phyloP scores from a whole-genome alignment of 192 early-diverging fungal species.

The Rhizophagus clarus region DNA sequence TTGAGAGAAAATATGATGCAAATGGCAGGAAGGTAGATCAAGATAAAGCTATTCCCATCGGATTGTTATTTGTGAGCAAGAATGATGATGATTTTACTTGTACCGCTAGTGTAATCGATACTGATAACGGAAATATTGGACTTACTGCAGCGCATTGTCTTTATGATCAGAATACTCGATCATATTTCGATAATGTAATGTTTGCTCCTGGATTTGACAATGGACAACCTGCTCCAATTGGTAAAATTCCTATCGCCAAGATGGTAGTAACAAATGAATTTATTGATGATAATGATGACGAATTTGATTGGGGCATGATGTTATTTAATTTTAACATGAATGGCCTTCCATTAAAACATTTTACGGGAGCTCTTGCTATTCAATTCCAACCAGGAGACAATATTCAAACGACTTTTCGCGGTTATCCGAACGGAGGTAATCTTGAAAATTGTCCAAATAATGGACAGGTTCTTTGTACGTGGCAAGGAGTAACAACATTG shows the following conservation, averaged over 20 bases:
- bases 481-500: neutral
- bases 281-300: conserved; percentile 1
- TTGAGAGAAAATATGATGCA: conserved; percentile 9
- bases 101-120: conserved; percentile 6
- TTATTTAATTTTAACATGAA: neutral
- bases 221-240: neutral
- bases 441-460: conserved; percentile 12
- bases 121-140: neutral
- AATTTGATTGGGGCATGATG: conserved; percentile 2
- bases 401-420: neutral
- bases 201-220: neutral
- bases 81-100: neutral
- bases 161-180: neutral
- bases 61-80: neutral
- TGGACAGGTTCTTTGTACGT: conserved; percentile 1
- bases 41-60: neutral
- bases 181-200: neutral
- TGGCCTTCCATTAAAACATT: neutral
- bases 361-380: conserved; percentile 1
- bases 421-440: neutral
- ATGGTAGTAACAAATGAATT: conserved; percentile 1
- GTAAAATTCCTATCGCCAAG: neutral
- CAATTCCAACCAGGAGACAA: neutral
- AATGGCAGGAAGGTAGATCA: neutral
- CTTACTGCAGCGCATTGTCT: conserved; percentile 13